phyloP scores from a whole-genome alignment of 805 yeast species.

The Sporopachydermia lactativora region DNA sequence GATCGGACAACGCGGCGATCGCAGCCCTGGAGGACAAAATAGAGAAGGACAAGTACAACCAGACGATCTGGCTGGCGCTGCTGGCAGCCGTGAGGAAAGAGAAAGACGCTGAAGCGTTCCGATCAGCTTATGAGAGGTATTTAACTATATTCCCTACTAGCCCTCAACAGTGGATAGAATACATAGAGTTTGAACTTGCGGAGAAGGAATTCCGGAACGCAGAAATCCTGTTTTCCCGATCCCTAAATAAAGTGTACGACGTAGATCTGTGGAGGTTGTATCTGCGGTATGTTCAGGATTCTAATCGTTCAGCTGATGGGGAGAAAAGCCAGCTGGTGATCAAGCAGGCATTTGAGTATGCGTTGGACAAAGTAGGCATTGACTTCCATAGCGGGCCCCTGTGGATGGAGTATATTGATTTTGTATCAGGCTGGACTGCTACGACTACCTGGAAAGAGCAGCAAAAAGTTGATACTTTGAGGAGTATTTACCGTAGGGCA shows the following conservation, averaged over 20 bases:
- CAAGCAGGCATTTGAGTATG: constrained; percentile 73
- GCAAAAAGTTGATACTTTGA: constrained; percentile 60
- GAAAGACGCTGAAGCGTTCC: constrained; percentile 46
- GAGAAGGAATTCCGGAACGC: constrained; percentile 54
- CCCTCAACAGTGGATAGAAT: constrained; percentile 61
- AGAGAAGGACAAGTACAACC: constrained; percentile 36
- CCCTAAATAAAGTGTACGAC: constrained; percentile 47
- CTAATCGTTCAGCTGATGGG: constrained; percentile 58
- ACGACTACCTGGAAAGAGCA: constrained; percentile 64
- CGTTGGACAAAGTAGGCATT: constrained; percentile 60
- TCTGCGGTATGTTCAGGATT: constrained; percentile 59
- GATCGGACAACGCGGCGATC: constrained; percentile 32
- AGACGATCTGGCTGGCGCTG: constrained; percentile 41
- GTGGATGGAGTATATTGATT: constrained; percentile 77
- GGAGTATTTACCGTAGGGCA: constrained; percentile 58
- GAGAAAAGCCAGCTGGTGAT: constrained; percentile 65
- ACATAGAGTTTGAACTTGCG: constrained; percentile 48
- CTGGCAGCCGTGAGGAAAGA: constrained; percentile 33
- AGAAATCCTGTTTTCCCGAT: constrained; percentile 49
- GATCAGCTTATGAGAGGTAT: constrained; percentile 44
- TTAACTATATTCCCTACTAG: constrained; percentile 53
- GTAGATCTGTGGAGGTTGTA: constrained; percentile 67
- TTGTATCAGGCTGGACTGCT: constrained; percentile 56
- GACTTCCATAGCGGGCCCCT: constrained; percentile 59
- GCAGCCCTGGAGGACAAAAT: constrained; percentile 46